Evolutionary conservation across 306 rosid genomes (phyloP).

Genomic region (Casuarina glauca): DNA sequence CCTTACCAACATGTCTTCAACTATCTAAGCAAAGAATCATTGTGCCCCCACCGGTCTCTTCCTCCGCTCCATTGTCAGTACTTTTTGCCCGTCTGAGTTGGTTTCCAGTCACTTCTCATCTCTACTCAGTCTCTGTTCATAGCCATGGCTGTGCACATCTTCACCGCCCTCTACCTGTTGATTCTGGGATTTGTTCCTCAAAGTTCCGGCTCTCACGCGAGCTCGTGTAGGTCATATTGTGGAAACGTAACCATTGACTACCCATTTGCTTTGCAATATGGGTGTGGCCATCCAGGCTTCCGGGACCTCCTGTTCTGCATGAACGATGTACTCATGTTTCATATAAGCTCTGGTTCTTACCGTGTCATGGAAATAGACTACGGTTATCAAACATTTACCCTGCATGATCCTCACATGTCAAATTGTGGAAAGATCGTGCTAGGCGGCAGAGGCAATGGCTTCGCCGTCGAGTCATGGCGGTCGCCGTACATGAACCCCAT

Average conservation of each 20-base stretch:
- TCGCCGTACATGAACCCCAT: conserved; percentile 71
- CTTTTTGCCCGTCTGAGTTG: conserved; percentile 6
- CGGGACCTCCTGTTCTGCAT: conserved; percentile 88
- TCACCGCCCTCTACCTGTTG: conserved; percentile 34
- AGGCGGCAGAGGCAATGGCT: conserved; percentile 75
- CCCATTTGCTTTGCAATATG: conserved; percentile 73
- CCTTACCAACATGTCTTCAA: conserved; percentile 19
- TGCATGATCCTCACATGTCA: conserved; percentile 95
- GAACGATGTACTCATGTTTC: conserved; percentile 88
- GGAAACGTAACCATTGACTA: conserved; percentile 90
- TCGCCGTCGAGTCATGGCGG: conserved; percentile 77
- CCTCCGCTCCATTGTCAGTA: not conserved
- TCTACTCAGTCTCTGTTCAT: conserved; percentile 9
- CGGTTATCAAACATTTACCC: conserved; percentile 78
- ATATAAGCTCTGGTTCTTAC: conserved; percentile 83
- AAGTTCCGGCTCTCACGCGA: conserved; percentile 15
- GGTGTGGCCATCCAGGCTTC: conserved; percentile 97
- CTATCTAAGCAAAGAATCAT: conserved; percentile 51
- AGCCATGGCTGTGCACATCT: conserved; percentile 40
- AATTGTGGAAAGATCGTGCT: conserved; percentile 70
- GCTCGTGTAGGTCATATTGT: conserved; percentile 76
- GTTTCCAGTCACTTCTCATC: conserved; percentile 8
- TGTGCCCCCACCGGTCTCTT: conserved; percentile 5
- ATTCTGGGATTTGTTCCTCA: conserved; percentile 23
- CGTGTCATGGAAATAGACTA: conserved; percentile 86